Evolutionary conservation across 2,329 filamentous ascomycete species (phyloP), one percentile per base, ranked within the genome.

Genomic region (Botryotinia narcissicola): DNA sequence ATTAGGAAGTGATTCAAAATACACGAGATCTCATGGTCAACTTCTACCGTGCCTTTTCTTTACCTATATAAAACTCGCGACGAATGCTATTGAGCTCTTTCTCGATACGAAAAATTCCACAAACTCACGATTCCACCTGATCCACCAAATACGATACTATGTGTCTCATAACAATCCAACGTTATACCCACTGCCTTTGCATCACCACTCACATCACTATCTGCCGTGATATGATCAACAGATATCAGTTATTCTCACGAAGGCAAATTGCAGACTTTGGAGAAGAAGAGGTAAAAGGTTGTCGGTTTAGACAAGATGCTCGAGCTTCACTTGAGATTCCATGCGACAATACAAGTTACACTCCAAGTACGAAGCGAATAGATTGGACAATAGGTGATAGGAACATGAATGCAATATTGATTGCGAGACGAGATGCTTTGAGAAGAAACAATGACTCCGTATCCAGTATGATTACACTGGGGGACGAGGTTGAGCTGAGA

Each of bases 81-180:
- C 61, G 9, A 32, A 57, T 18, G n/a, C 22, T 18, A 8, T 46
- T 64, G 51, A 18, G 51, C 25, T 20, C 9, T 7, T 25, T 18
- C 40, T 44, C 8, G 9, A 46, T 12, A 12, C 42, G 18, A 64
- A 9, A 42, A 25, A 32, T 44, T 35, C 8, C 44, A 22, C n/a
- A 32, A 46, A 44, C 40, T 18, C 61, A 32, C 3, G 32, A 61
- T 10, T 5, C 25, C 40, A 16, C 46, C 10, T 18, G 25, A 64
- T 22, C 18, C 8, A 46, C 22, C n/a, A 22, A 46, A 46, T 10
- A 35, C 22, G 20, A 48, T 5, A 46, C 25, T 16, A 71, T 71
- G 69, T 71, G 69, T 51, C 69, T 48, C 69, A 46, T 70, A 48
- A 62, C 32, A n/a, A 37, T 29, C 62, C 57, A 71, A 25, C 42